Evolutionary conservation across 2,329 filamentous ascomycete species (phyloP).

Genomic region (Botryosphaeria dothidea): DNA sequence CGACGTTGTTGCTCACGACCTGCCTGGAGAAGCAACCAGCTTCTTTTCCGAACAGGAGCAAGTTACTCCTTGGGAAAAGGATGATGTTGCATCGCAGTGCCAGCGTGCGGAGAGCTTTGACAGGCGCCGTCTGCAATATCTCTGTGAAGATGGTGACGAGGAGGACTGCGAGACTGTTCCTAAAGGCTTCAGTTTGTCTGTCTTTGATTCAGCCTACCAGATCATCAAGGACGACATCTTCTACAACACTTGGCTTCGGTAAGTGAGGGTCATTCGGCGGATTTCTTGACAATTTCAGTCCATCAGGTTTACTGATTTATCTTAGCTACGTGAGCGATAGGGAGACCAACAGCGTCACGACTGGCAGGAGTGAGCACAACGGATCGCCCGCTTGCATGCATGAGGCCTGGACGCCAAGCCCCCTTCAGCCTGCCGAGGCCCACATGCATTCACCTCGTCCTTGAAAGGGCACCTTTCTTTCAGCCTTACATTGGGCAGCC

Average conservation of each 20-base stretch:
- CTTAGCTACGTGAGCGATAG: constrained; percentile 4
- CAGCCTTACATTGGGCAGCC: no score
- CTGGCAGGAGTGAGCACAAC: not conserved
- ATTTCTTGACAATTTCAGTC: not conserved
- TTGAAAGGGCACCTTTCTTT: not conserved
- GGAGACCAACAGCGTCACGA: not conserved
- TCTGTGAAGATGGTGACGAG: not conserved
- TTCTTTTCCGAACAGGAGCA: constrained; percentile 1
- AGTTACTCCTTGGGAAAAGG: constrained; percentile 13
- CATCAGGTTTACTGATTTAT: not conserved
- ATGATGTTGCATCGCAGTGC: not conserved
- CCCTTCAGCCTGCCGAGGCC: not conserved
- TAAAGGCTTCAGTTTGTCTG: constrained; percentile 47
- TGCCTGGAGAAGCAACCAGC: not conserved
- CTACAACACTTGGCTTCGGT: constrained; percentile 68
- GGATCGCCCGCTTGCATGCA: not conserved
- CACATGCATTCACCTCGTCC: not conserved
- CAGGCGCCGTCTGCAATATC: not conserved
- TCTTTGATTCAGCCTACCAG: constrained; percentile 62
- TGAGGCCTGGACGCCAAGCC: not conserved
- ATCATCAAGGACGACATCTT: constrained; percentile 67
- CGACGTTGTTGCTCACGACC: not conserved
- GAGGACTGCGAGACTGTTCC: constrained; percentile 45
- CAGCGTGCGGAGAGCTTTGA: not conserved
- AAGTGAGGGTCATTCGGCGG: not conserved